A percentile compares a stretch with the other conserved stretches of the same genome.
Evolutionary conservation across 371 early-diverging fungal species (phyloP).

Genomic region (Saksenaea vasiformis): DNA sequence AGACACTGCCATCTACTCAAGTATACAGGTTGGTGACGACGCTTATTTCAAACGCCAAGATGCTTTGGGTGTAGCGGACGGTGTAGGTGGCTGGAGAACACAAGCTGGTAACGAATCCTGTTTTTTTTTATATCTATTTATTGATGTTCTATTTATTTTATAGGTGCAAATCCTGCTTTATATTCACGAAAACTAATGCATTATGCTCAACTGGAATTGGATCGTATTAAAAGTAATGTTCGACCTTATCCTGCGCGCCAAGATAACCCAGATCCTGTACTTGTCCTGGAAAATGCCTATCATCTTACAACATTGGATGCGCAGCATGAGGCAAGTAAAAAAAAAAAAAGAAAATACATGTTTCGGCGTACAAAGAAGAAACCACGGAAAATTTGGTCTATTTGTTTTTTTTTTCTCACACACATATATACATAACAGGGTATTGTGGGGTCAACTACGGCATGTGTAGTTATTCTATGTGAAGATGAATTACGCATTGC

Average conservation of each 20-base stretch:
- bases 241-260: constrained; percentile 23
- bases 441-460: constrained; percentile 83
- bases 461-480: constrained; percentile 81
- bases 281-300: constrained; percentile 27
- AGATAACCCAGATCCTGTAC: constrained; percentile 20
- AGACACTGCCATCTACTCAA: constrained; percentile 78
- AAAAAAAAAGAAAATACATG: too few relatives aligned
- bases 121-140: too few relatives aligned
- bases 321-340: constrained; percentile 23
- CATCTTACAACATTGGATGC: constrained; percentile 30
- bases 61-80: constrained; percentile 83
- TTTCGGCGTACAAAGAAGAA: background rate
- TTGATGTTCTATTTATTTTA: too few relatives aligned
- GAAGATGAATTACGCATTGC: constrained; percentile 89
- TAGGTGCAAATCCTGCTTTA: constrained; percentile 82
- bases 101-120: constrained; percentile 40
- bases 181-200: constrained; percentile 91
- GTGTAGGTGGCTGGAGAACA: constrained; percentile 83
- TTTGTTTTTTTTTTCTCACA: constrained; percentile 3
- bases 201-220: constrained; percentile 76
- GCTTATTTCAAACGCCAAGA: constrained; percentile 78
- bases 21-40: constrained; percentile 81
- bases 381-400: background rate
- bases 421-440: constrained; percentile 9
- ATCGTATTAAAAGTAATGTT: constrained; percentile 53